These are phyloP conservation scores for Panicum hallii DNA, from an alignment of 202 grass and related monocot genomes.

Conservation along the genomic window DNA sequence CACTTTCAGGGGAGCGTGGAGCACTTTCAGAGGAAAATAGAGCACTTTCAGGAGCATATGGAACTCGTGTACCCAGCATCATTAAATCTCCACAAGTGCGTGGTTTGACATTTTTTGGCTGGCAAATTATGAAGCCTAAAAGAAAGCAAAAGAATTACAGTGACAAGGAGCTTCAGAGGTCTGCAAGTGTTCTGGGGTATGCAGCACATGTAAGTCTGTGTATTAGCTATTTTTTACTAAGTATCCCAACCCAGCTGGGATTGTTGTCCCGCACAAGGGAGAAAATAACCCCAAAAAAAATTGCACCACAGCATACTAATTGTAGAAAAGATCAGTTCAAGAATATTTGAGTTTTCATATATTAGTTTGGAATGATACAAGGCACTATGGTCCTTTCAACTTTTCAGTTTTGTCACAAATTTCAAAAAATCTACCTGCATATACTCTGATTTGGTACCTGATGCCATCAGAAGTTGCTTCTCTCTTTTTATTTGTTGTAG, in stretches of 20 bases:
- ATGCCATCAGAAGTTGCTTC: constrained; percentile 27
- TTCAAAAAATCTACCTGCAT: background rate
- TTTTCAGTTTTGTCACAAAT: background rate
- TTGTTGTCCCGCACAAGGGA: constrained; percentile 22
- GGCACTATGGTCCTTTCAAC: background rate
- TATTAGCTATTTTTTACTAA: background rate
- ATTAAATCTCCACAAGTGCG: constrained; percentile 39
- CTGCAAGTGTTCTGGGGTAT: constrained; percentile 81
- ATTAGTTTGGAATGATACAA: background rate
- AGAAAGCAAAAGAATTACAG: constrained; percentile 61
- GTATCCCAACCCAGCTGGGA: background rate
- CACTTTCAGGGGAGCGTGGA: constrained; percentile 49
- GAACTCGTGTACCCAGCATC: constrained; percentile 15
- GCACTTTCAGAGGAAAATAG: constrained; percentile 27
- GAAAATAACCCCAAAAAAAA: background rate
- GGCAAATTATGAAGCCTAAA: constrained; percentile 63
- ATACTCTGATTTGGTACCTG: constrained; percentile 3
- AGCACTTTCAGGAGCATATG: background rate
- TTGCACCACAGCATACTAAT: background rate
- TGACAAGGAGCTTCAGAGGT: constrained; percentile 74
- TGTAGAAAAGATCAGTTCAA: constrained; percentile 8
- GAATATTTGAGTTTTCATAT: constrained; percentile 7
- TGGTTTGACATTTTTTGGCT: constrained; percentile 60
- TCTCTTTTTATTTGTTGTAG: constrained; percentile 52
- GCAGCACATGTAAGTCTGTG: constrained; percentile 75